A percentile compares a stretch with the other conserved stretches of the same genome.
These are phyloP conservation scores for Flaveria bidentis DNA, from an alignment of 129 eudicot species.

Conservation along the genomic window DNA sequence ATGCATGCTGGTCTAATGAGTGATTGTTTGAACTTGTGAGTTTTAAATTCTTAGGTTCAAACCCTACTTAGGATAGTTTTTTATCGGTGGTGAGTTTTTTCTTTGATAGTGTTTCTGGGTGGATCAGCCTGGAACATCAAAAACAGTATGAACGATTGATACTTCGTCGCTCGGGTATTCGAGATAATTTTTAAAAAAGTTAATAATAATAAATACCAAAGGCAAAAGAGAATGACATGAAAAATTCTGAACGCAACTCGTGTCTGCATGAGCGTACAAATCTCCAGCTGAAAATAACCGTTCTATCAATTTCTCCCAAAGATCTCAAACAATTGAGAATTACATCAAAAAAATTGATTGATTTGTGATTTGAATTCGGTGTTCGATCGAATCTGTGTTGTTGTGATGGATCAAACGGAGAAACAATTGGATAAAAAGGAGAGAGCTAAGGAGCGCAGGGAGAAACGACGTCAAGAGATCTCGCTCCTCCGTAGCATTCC, in stretches of 20 bases:
- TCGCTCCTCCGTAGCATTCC: constrained; percentile 92
- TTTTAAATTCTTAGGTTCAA: no score
- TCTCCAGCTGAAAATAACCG: constrained; percentile 7
- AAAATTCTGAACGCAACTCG: background rate
- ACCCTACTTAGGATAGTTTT: no score
- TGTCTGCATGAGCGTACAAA: constrained; percentile 8
- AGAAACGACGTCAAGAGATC: constrained; percentile 86
- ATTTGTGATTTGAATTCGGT: background rate
- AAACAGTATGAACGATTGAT: no score
- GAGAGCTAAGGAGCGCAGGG: constrained; percentile 71
- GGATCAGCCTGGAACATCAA: no score
- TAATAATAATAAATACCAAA: no score
- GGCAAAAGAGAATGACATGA: no score
- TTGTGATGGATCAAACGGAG: constrained; percentile 31
- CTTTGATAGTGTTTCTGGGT: no score
- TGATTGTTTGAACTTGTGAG: no score
- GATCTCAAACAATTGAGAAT: background rate
- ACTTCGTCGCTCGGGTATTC: no score
- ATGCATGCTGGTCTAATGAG: no score
- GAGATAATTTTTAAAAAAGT: no score
- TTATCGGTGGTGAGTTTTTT: no score
- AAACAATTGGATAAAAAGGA: constrained; percentile 57
- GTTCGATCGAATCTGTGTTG: constrained; percentile 19
- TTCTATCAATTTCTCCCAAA: background rate
- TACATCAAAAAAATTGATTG: background rate